Evolutionary conservation across 495 filamentous ascomycete species (phyloP), one percentile per base, ranked within the genome.

Genomic region (Tuber indicum): DNA sequence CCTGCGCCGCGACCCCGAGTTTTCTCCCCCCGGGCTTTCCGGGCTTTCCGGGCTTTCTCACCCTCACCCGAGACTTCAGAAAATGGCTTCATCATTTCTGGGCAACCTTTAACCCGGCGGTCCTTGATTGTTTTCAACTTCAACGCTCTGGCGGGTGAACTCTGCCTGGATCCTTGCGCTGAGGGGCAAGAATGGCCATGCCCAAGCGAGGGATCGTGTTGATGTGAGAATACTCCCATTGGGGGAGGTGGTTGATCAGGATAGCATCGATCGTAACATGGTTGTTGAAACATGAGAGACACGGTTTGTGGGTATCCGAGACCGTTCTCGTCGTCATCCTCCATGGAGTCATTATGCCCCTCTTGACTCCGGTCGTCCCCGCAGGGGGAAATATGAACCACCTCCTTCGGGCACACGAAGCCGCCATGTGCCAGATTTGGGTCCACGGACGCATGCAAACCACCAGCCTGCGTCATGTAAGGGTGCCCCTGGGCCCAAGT

Each of bases 61-160:
- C 9, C 47, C 19, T 41, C 16, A 7, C 71, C 43, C 2, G 70
- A 49, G 16, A 14, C 4, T 26, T 19, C 26, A 17, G 62, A 70
- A n/a, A 72, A 75, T 6, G 78, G 78, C 71, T 75, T 79, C 78
- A 80, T 80, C 71, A 80, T 32, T 43, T 58, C 78, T 12, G 58
- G 9, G 49, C 8, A 1, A 9, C 23, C 9, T 26, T 26, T 26
- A 58, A 0, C 12, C n/a, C n/a, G 21, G 21, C 49, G 49, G 49
- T 0, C 0, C 49, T 58, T 58, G 8, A 3, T 10, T 3, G 1
- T 14, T 23, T 58, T 58, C 49, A 26, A n/a, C 3, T 58, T 58
- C 23, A 26, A 26, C 23, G 0, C 0, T n/a, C 49, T 58, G 23
- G 0, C 0, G n/a, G 23, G 49, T 8, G 49, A 58, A 58, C 23